Evolutionary conservation across 2,329 filamentous ascomycete genomes (phyloP), one percentile per base, ranked within the genome.

Genomic region (Leptographium radiaticola): DNA sequence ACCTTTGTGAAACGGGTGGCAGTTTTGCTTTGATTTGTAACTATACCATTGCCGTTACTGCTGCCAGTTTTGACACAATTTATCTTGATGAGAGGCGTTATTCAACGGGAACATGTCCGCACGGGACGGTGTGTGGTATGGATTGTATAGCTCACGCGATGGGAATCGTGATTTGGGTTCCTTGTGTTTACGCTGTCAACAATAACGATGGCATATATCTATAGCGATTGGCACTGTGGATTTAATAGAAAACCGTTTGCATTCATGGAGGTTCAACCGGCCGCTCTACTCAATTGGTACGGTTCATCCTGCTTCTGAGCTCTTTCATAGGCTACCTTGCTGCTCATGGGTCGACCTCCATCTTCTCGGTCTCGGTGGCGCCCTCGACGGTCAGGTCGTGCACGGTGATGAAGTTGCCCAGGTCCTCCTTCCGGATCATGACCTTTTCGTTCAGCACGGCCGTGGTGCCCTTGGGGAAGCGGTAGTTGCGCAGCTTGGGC

Each of bases 381-480:
- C 82, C 78, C 54, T 84, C 55, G 10, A 53, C 58, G 15, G 59
- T 79, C 63, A 95, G 70, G 68, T 97, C 90, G 63, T 95, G 84
- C 56, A 98, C 86, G 34, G 86, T 94, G 56, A 97, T 84, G 70
- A 93, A 97, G 69, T 94, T 91, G 68, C 86, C 86, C 64, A 98
- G 86, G 64, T 98, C 89, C 69, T 91, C 86, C 75, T 88, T 93
- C 64, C 80, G 89, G 68, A 97, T 95, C 30, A 55, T 57, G 62
- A 97, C 79, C 78, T 94, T 95, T 77, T 98, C 88, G 70, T 95
- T 93, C 66, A 98, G 75, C 59, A 93, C 87, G 11, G 90, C 91
- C 11, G 94, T 98, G n/a, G 93, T 97, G 54, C 93, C 93, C 67
- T 83, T 82, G 62, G 77, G 75, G 75, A 96, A 98, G 64, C 81